Evolutionary conservation across 1,284 basidiomycete genomes (phyloP), one percentile per base, ranked within the genome.

Genomic region (Ustilago esculenta): DNA sequence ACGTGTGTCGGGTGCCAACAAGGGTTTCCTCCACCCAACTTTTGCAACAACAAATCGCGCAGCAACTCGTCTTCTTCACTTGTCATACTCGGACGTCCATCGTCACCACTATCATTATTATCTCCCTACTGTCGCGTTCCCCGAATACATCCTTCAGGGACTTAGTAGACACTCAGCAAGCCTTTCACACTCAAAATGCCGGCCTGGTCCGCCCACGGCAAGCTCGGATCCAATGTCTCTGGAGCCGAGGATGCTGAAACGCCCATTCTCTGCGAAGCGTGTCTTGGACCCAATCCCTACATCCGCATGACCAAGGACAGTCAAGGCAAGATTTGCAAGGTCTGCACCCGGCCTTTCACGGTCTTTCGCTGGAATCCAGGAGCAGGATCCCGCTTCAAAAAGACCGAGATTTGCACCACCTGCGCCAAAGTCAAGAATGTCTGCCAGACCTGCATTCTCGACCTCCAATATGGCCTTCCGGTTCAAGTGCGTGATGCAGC

Each of bases 361-460:
- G 91, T 98, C 72, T 99, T 98, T 84, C 90, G 94, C 41, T 98
- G 96, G 96, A 95, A 97, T 77, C 94, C 96, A 2, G 96, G 96
- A 46, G 79, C 83, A 14, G 95, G 94, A 36, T 90, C 89, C 81
- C 89, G 96, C 35, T 96, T 89, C 88, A 98, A 98, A 85, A 92
- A 93, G 75, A 99, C 96, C 5, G 95, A 98, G 67, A 90, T 98
- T 71, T 99, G 96, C 84, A 94, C 96, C 82, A 98, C 96, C 1
- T 98, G 96, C 77, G 92, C 95, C 33, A 98, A 97, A 85, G 90
- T 97, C 76, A 97, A 98, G 86, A 97, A 98, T 79, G 92, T 96
- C 36, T 99, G 96, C 84, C 96, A 98, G 84, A 98, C 94, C 1
- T 98, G 96, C 83, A 85, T 99, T 24, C 86, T 99, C 30, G 96